Percentiles rank a stretch among this genome's conserved stretches.
Conservation (phyloP, 108 stramenopile species). For the Aurantiochytrium sp. region DNA sequence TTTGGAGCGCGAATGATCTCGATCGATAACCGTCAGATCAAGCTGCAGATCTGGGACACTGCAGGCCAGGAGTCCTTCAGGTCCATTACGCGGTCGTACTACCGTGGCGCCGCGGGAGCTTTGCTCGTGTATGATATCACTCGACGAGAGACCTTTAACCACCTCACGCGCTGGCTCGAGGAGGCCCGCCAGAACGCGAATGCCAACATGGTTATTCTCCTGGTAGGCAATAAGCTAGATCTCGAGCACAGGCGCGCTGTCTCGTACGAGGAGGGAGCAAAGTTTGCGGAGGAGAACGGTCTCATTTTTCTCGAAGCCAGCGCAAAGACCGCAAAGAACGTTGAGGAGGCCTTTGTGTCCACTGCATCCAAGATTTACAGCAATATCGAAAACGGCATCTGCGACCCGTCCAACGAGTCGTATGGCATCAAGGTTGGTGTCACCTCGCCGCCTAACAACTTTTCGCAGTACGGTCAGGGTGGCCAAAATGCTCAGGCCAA, state of each 20-base stretch:
- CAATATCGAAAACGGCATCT: slow-evolving; percentile 86
- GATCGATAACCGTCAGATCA: slow-evolving; percentile 76
- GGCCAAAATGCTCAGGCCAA: neutral
- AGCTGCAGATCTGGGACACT: slow-evolving; percentile 70
- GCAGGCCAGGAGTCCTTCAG: slow-evolving; percentile 85
- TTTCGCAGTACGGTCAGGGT: neutral
- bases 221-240: slow-evolving; percentile 94
- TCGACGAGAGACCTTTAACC: slow-evolving; percentile 94
- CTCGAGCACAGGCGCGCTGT: slow-evolving; percentile 83
- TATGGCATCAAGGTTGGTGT: slow-evolving; percentile 86
- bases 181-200: slow-evolving; percentile 91
- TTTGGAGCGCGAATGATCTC: slow-evolving; percentile 94
- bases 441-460: neutral
- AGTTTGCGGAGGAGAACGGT: slow-evolving; percentile 91
- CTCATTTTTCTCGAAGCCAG: slow-evolving; percentile 94
- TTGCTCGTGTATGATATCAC: slow-evolving; percentile 98
- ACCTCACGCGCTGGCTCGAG: slow-evolving; percentile 92
- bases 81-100: slow-evolving; percentile 97
- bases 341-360: slow-evolving; percentile 93
- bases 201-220: slow-evolving; percentile 97
- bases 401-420: slow-evolving; percentile 91
- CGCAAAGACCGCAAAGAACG: slow-evolving; percentile 94
- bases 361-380: slow-evolving; percentile 95
- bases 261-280: slow-evolving; percentile 52
- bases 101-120: slow-evolving; percentile 96